A percentile compares a stretch with the other conserved stretches of the same genome.
Conservation (phyloP, 352 stramenopile genomes). For the Globisporangium nunn region DNA sequence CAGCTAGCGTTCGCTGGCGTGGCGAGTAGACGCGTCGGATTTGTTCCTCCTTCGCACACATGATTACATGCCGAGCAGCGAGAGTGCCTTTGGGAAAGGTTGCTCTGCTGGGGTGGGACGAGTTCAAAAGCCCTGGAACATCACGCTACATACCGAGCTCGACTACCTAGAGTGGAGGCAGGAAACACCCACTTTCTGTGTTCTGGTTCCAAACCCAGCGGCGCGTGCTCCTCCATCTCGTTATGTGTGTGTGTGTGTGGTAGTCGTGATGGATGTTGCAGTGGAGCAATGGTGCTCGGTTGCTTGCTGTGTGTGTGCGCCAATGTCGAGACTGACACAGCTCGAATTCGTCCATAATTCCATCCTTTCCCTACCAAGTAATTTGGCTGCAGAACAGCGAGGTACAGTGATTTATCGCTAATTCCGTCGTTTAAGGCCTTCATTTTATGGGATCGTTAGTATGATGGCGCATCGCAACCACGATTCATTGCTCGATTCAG, state of each 20-base stretch:
- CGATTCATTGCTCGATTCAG: neutral
- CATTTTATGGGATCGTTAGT: neutral
- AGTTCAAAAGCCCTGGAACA: neutral
- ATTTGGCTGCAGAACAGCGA: neutral
- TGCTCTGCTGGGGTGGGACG: neutral
- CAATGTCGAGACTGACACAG: neutral
- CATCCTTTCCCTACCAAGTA: too few species aligned
- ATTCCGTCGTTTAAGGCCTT: neutral
- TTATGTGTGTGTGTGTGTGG: too few species aligned
- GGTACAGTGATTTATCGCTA: neutral
- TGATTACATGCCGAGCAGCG: too few species aligned
- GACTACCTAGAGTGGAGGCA: neutral
- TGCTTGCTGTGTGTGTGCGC: neutral
- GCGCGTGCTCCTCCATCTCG: neutral
- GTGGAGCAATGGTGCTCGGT: neutral
- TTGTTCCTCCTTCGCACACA: neutral
- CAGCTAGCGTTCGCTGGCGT: neutral
- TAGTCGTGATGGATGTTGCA: neutral
- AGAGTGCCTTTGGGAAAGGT: neutral
- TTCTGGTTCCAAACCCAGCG: constrained; percentile 9
- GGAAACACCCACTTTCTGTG: constrained; percentile 5
- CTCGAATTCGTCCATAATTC: too few species aligned
- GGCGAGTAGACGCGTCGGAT: neutral
- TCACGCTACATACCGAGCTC: neutral
- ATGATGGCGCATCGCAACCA: neutral